Evolutionary conservation across 148 eudicot species (phyloP), one percentile per base, ranked within the genome.

Genomic region (Silene conica): DNA sequence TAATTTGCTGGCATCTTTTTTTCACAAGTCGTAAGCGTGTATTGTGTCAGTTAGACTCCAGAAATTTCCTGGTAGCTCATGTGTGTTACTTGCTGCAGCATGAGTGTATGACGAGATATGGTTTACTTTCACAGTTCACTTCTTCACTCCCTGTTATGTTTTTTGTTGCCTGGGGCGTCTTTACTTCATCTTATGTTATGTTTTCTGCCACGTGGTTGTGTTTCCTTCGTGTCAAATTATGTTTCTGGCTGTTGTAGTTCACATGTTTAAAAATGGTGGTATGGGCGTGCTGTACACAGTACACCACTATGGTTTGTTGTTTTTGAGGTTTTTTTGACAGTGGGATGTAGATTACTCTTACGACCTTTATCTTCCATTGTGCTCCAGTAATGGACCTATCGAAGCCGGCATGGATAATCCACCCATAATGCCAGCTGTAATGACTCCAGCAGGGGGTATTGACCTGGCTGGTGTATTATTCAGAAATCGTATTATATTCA

Each of bases 381-480:
- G 64, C 78, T 73, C 62, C 90, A 94, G 95, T 76, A 80, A 78
- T 69, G 84, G 87, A 67, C 85, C 87, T 72, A 80, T 94, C 75
- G 84, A 75, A 80, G 91, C 97, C 54, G 84, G 55, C 78, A 83
- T 68, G 77, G 89, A 86, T 59, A 91, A 89, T 78, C 96, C 90
- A 69, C 94, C 94, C 1, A 57, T 93, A 54, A 89, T 94, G 97
- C 98, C 98, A n/a, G 90, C 91, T 72, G 86, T 94, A 55, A 78
- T 91, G 89, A 89, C 98, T 74, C 98, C 98, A 23, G 92, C 87
- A 69, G 98, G 97, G 67, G 87, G 91, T 26, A 38, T 91, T 87
- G 98, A 91, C 78, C 91, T 94, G 80, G 89, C 98, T 64, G 81
- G 89, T 25, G 86, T 91, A n/a, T 77, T 94, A 63, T 89, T 94